Conservation (phyloP, 1,284 basidiomycete species). For the Moniliophthora roreri region DNA sequence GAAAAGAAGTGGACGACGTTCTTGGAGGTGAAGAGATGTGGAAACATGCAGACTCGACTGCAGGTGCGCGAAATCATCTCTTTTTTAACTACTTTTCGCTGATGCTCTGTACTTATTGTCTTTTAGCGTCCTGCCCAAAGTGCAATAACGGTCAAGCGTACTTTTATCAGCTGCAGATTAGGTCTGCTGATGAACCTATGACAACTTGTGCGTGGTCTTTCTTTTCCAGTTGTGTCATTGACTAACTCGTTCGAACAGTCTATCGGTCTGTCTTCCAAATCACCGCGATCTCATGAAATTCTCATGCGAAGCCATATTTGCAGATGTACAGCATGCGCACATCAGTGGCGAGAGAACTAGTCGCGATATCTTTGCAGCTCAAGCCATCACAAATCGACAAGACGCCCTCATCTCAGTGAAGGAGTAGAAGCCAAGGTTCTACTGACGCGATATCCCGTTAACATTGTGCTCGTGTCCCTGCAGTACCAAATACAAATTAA, state of each 20-base stretch:
- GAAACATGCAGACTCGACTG: constrained; percentile 92
- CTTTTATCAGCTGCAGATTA: constrained; percentile 97
- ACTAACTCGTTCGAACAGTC: background rate
- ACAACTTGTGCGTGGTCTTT: constrained; percentile 78
- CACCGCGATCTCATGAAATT: constrained; percentile 1
- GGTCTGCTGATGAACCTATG: constrained; percentile 96
- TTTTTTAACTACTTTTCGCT: background rate
- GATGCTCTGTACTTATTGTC: background rate
- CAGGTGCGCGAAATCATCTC: constrained; percentile 48
- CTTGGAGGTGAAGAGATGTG: constrained; percentile 92
- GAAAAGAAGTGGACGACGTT: constrained; percentile 94
- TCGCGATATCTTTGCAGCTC: background rate
- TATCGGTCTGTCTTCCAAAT: background rate
- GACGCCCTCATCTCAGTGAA: too few relatives aligned
- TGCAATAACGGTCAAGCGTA: constrained; percentile 90
- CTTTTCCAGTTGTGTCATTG: background rate
- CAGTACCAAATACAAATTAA: background rate
- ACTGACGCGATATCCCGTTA: background rate
- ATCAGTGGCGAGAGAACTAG: constrained; percentile 66
- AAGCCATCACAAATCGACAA: too few relatives aligned
- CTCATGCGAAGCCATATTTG: background rate
- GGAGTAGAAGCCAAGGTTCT: too few relatives aligned
- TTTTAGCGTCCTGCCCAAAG: constrained; percentile 82
- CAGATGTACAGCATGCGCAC: constrained; percentile 56
- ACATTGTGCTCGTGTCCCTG: background rate